Evolutionary conservation across 306 rosid genomes (phyloP).

Genomic region (Mucuna pruriens): DNA sequence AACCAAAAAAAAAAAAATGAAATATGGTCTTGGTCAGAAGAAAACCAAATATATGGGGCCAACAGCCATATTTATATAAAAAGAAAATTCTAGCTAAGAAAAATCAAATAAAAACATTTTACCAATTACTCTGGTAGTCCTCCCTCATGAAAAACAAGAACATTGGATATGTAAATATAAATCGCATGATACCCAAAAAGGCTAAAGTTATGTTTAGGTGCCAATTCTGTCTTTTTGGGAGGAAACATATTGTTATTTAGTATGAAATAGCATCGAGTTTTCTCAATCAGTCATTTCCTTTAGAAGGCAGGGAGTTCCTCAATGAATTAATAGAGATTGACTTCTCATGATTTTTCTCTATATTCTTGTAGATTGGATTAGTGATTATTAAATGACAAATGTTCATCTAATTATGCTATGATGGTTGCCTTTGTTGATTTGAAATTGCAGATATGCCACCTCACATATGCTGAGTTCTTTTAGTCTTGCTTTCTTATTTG

Average conservation of each 20-base stretch:
- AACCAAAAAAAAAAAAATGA: no score
- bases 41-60: not conserved
- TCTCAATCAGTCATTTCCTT: not conserved
- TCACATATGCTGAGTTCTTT: conserved; percentile 4
- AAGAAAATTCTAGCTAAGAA: not conserved
- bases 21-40: not conserved
- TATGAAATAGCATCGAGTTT: conserved; percentile 1
- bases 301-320: not conserved
- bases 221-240: not conserved
- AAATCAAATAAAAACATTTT: not conserved
- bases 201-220: not conserved
- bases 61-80: not conserved
- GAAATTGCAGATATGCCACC: conserved; percentile 25
- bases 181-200: not conserved
- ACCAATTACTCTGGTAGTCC: not conserved
- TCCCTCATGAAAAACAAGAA: not conserved
- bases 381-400: conserved; percentile 6
- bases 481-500: not conserved
- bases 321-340: not conserved
- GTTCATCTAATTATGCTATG: not conserved
- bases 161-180: not conserved
- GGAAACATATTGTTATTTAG: not conserved
- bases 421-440: not conserved
- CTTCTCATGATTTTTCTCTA: not conserved
- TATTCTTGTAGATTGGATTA: not conserved